A percentile compares a stretch with the other conserved stretches of the same genome.
These are phyloP conservation scores for Chamaecyparis obtusa DNA, from an alignment of 75 land plant species.

Conservation along the genomic window DNA sequence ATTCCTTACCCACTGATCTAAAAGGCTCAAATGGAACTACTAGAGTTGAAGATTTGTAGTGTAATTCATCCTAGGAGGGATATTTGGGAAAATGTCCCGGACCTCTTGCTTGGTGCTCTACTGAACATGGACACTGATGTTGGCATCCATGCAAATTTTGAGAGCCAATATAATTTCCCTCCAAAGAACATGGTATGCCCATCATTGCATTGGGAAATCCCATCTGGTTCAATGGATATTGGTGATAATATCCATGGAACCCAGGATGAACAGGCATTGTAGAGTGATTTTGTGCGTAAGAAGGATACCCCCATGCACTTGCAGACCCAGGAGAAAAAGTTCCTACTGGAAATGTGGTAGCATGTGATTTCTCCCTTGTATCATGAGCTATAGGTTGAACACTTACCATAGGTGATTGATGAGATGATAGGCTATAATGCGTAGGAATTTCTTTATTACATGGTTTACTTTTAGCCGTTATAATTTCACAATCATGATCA, in stretches of 20 bases:
- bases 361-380: neutral
- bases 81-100: slow-evolving; percentile 3
- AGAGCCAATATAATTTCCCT: neutral
- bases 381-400: neutral
- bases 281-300: slow-evolving; percentile 1
- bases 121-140: slow-evolving; percentile 3
- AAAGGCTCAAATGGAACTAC: neutral
- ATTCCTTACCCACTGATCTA: neutral
- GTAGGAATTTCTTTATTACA: neutral
- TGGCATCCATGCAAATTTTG: slow-evolving; percentile 5
- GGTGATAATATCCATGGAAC: slow-evolving; percentile 1
- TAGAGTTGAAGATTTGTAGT: neutral
- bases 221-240: neutral
- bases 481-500: neutral
- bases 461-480: neutral
- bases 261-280: neutral
- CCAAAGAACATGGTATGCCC: slow-evolving; percentile 10
- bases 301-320: slow-evolving; percentile 22
- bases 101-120: neutral
- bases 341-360: neutral
- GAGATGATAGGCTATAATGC: neutral
- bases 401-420: neutral
- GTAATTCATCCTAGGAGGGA: slow-evolving; percentile 1
- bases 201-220: neutral
- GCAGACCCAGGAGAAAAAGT: slow-evolving; percentile 1